Percentiles rank a stretch among this genome's conserved stretches.
These are phyloP conservation scores for Sisymbrium altissimum DNA, from an alignment of 345 rosid species.

Conservation along the genomic window DNA sequence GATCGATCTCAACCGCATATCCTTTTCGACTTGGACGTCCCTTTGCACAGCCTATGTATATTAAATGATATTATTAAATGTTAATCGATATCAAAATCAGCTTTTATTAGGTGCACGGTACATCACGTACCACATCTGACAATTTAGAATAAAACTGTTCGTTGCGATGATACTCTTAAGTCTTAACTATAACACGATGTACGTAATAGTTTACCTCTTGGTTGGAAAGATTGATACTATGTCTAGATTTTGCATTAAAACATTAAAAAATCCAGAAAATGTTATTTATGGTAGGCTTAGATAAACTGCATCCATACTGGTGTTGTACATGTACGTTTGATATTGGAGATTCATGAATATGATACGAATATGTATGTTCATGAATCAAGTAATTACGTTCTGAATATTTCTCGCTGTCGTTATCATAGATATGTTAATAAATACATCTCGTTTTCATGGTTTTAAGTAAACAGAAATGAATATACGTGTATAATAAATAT, in stretches of 20 bases:
- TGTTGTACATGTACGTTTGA: slow-evolving; percentile 18
- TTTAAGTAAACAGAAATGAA: not conserved
- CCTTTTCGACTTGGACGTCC: not conserved
- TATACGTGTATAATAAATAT: slow-evolving; percentile 24
- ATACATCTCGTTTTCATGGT: slow-evolving; percentile 19
- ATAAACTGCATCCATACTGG: not conserved
- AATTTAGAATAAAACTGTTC: not conserved
- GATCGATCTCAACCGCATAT: slow-evolving; percentile 3
- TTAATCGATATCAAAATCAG: not conserved
- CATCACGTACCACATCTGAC: not conserved
- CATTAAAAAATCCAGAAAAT: not conserved
- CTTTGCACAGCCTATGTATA: not conserved
- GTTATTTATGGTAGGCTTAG: not conserved
- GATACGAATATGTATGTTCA: not conserved
- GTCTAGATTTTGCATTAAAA: not conserved
- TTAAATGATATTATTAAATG: too few species aligned
- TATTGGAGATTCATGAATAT: slow-evolving; percentile 13
- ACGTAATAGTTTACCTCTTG: not conserved
- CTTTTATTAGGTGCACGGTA: not conserved
- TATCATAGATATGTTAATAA: slow-evolving; percentile 3
- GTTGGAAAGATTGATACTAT: not conserved
- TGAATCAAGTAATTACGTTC: slow-evolving; percentile 3
- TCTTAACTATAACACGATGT: not conserved
- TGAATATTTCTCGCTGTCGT: not conserved
- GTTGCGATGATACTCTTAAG: not conserved